These are phyloP conservation scores for Sclerospora graminicola DNA, from an alignment of 352 stramenopile genomes.

Conservation along the genomic window DNA sequence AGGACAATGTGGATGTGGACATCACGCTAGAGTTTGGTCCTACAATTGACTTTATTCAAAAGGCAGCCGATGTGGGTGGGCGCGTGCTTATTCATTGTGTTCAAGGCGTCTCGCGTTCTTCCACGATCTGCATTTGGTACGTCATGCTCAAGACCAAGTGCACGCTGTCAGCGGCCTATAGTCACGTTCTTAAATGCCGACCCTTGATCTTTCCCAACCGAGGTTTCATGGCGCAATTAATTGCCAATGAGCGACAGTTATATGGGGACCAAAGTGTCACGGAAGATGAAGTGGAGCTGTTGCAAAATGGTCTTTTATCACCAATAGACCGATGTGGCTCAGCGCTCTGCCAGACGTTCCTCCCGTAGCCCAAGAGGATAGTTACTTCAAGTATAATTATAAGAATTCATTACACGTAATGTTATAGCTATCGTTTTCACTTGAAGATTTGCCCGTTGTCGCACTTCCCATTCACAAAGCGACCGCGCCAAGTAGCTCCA, in stretches of 20 bases:
- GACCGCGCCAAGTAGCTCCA: no score
- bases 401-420: constrained; percentile 14
- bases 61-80: constrained; percentile 13
- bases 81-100: constrained; percentile 78
- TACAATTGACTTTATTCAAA: constrained; percentile 47
- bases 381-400: constrained; percentile 9
- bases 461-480: no score
- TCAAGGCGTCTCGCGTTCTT: constrained; percentile 70
- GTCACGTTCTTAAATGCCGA: constrained; percentile 64
- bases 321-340: constrained; percentile 52
- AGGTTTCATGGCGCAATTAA: constrained; percentile 70
- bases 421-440: no score
- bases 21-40: constrained; percentile 42
- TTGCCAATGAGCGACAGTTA: constrained; percentile 49
- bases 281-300: constrained; percentile 50
- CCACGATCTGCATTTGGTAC: constrained; percentile 73
- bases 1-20: constrained; percentile 48
- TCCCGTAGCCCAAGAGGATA: constrained; percentile 17
- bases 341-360: constrained; percentile 34
- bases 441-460: no score
- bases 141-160: constrained; percentile 65
- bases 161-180: constrained; percentile 67
- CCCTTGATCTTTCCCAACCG: constrained; percentile 73
- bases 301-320: constrained; percentile 53
- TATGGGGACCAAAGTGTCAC: constrained; percentile 61